phyloP scores from a whole-genome alignment of 352 stramenopile species.

The Aphanomyces stellatus region DNA sequence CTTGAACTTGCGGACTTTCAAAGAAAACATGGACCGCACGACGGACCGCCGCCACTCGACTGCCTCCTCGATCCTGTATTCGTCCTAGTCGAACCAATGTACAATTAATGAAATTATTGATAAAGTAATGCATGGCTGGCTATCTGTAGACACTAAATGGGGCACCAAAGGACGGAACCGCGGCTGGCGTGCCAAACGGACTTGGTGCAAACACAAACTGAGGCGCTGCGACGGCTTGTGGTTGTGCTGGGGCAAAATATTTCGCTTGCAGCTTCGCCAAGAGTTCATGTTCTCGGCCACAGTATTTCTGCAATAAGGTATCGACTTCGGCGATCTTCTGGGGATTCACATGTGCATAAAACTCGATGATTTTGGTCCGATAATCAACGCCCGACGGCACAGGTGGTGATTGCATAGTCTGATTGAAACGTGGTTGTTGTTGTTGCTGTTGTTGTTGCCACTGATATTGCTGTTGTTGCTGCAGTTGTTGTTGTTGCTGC shows the following conservation, averaged over 20 bases:
- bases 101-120: too few species aligned
- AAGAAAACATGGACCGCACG: slow-evolving; percentile 3
- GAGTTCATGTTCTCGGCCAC: slow-evolving; percentile 67
- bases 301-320: slow-evolving; percentile 84
- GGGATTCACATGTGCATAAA: slow-evolving; percentile 90
- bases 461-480: neutral
- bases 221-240: too few species aligned
- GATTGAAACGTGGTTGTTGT: slow-evolving; percentile 29
- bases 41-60: too few species aligned
- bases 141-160: too few species aligned
- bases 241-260: too few species aligned
- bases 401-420: slow-evolving; percentile 25
- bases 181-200: too few species aligned
- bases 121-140: too few species aligned
- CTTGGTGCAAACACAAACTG: too few species aligned
- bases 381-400: slow-evolving; percentile 35
- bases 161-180: too few species aligned
- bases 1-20: neutral
- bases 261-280: slow-evolving; percentile 62
- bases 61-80: too few species aligned
- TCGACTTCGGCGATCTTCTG: slow-evolving; percentile 83
- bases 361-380: slow-evolving; percentile 53
- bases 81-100: too few species aligned
- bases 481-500: neutral
- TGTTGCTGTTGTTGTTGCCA: neutral